Evolutionary conservation across 176 grass and related monocot genomes (phyloP).

Genomic region (Aegilops longissima): DNA sequence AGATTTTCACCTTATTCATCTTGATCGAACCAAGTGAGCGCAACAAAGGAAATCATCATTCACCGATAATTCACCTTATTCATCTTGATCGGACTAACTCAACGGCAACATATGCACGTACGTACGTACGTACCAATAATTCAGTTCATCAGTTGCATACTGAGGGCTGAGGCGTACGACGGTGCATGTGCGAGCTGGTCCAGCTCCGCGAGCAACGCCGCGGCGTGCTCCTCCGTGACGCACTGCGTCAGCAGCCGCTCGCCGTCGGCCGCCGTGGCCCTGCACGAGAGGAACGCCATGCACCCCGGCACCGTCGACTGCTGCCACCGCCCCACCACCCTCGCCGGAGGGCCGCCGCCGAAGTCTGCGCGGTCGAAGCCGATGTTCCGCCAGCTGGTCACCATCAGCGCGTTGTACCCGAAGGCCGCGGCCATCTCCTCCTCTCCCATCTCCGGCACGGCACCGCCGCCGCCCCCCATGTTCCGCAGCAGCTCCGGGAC

Average conservation of each 20-base stretch:
- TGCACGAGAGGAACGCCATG: conserved; percentile 17
- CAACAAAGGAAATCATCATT: no score
- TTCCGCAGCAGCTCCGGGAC: neutral
- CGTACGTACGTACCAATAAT: neutral
- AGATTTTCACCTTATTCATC: no score
- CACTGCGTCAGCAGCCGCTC: neutral
- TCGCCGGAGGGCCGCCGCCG: conserved; percentile 1
- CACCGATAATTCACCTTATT: no score
- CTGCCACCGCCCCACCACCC: neutral
- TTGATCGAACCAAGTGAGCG: no score
- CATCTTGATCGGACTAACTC: no score
- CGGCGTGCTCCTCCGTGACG: conserved; percentile 24
- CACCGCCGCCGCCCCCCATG: neutral
- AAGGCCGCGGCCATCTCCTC: neutral
- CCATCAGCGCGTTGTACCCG: neutral
- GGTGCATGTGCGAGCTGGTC: neutral
- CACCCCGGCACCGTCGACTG: neutral
- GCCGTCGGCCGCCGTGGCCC: neutral
- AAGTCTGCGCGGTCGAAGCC: neutral
- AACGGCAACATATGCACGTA: no score
- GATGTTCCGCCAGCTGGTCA: neutral
- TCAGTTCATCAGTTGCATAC: neutral
- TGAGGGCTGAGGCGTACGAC: neutral
- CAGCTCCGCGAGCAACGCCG: neutral
- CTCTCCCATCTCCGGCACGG: neutral